Evolutionary conservation across 164 flowering plant species (phyloP), one percentile per base, ranked within the genome.

Genomic region (Buxus sempervirens): DNA sequence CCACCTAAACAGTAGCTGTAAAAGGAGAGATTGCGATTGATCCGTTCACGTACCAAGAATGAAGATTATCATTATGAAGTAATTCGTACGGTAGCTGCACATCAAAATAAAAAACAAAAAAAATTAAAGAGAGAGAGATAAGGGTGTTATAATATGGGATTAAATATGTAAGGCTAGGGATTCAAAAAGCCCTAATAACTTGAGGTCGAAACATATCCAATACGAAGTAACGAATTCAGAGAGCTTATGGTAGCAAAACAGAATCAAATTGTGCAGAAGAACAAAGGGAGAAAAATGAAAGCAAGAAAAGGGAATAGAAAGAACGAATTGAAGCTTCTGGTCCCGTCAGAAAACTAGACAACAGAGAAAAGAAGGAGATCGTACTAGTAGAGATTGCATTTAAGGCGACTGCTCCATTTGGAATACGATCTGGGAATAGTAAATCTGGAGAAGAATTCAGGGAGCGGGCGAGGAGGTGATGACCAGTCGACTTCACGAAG

Each of bases 401-500:
- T 90, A 81, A 90, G 92, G 69, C 96, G 90, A 76, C 87, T 80
- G 76, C 82, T 88, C 96, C 94, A 90, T 67, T 86, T 90, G 65
- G 89, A 54, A 66, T 60, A 81, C 7, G 96, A 88, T 75, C 91
- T 68, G 26, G 96, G 93, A 19, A 85, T 4, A 12, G 97, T 89
- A 79, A 93, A 93, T 78, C 86, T 66, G 68, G 97, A 91, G 83
- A 91, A 90, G 84, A 91, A 91, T 67, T 91, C 97, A 9, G 86
- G 66, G 69, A 86, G 66, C 55, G 97, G 94, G 1, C 97, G 94
- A 21, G 97, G 97, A 24, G 97, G 96, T 9, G 96, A 81, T 0
- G 97, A 88, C 97, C 96, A 92, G 72, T 92, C 97, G 18, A 92
- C 97, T 59, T 90, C 97, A 0, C 96, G 86, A 6, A 92, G 90